A percentile compares a stretch with the other conserved stretches of the same genome.
Conservation (phyloP, 2,329 filamentous ascomycete species). For the Atkinsonella texensis region DNA sequence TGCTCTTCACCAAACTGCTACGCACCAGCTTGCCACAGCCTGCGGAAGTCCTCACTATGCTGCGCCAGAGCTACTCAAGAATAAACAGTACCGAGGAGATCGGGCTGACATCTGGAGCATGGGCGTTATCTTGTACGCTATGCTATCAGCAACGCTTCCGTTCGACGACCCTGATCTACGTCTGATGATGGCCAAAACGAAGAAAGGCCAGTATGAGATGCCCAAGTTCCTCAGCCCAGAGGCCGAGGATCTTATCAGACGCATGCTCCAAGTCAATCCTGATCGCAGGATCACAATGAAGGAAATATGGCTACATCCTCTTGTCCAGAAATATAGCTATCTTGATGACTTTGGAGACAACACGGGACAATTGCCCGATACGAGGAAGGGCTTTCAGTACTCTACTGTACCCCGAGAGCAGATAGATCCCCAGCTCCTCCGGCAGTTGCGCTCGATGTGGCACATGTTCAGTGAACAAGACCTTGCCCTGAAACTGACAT, state of each 20-base stretch:
- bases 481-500: conserved; percentile 56
- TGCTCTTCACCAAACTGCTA: conserved; percentile 69
- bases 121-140: conserved; percentile 79
- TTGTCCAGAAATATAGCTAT: conserved; percentile 74
- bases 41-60: conserved; percentile 97
- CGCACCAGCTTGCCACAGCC: conserved; percentile 71
- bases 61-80: conserved; percentile 78
- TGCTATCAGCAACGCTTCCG: conserved; percentile 72
- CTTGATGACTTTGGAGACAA: conserved; percentile 53
- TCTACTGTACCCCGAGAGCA: conserved; percentile 48
- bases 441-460: conserved; percentile 84
- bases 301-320: conserved; percentile 74
- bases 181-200: conserved; percentile 49
- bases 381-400: conserved; percentile 50
- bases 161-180: conserved; percentile 60
- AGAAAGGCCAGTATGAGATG: conserved; percentile 48
- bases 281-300: conserved; percentile 66
- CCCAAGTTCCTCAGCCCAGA: conserved; percentile 52
- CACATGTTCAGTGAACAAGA: conserved; percentile 68
- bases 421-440: conserved; percentile 69
- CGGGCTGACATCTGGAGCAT: conserved; percentile 91
- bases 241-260: conserved; percentile 63
- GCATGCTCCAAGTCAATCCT: conserved; percentile 71
- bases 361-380: conserved; percentile 39
- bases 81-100: conserved; percentile 67